A percentile compares a stretch with the other conserved stretches of the same genome.
phyloP scores from a whole-genome alignment of 352 stramenopile species.

The Globisporangium mamillatum region DNA sequence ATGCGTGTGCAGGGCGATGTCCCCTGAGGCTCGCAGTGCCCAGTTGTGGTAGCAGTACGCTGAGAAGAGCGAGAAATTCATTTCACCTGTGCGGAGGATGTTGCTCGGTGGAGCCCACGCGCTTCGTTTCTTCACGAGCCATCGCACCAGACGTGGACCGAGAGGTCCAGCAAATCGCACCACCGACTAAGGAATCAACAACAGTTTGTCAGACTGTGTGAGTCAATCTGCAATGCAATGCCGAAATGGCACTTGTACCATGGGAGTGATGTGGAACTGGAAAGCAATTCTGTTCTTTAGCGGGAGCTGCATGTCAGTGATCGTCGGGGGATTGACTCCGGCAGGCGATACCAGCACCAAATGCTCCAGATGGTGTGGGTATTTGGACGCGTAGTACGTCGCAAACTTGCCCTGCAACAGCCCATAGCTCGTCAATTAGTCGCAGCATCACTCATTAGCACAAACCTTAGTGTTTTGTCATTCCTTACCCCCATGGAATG shows the following conservation, averaged over 20 bases:
- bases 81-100: constrained; percentile 1
- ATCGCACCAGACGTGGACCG: constrained; percentile 3
- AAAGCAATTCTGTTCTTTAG: constrained; percentile 2
- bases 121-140: constrained; percentile 5
- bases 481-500: constrained; percentile 13
- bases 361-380: constrained; percentile 19
- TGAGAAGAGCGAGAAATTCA: constrained; percentile 2
- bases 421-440: not conserved
- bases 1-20: constrained; percentile 13
- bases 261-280: constrained; percentile 7
- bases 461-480: too few relatives aligned
- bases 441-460: not conserved
- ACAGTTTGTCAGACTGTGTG: not conserved
- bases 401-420: constrained; percentile 14
- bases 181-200: not conserved
- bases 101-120: constrained; percentile 6
- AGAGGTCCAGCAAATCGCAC: constrained; percentile 11
- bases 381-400: constrained; percentile 14
- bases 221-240: not conserved
- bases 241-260: constrained; percentile 1
- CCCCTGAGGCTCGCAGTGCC: constrained; percentile 9
- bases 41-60: constrained; percentile 18
- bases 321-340: constrained; percentile 6
- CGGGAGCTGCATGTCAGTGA: constrained; percentile 2
- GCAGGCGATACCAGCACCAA: constrained; percentile 25